phyloP scores from a whole-genome alignment of 2,329 filamentous ascomycete species.

The Colletotrichum endophyticum region DNA sequence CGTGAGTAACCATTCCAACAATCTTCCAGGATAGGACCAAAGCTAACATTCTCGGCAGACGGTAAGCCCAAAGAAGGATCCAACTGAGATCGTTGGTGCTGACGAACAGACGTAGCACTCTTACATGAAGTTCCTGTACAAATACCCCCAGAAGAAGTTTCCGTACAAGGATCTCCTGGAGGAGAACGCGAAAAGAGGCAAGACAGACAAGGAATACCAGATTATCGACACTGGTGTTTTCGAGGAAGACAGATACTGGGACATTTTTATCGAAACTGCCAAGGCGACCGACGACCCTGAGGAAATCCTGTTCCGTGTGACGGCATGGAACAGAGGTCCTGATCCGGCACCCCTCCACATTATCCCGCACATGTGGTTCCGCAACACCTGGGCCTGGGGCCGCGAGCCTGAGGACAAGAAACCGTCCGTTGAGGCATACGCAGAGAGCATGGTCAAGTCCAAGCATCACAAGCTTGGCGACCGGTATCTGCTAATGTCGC shows the following conservation, averaged over 20 bases:
- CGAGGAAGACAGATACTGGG: conserved; percentile 91
- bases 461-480: conserved; percentile 82
- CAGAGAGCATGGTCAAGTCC: conserved; percentile 74
- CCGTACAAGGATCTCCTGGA: conserved; percentile 88
- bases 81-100: background rate
- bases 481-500: conserved; percentile 83
- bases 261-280: conserved; percentile 95
- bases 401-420: conserved; percentile 77
- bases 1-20: conserved; percentile 37
- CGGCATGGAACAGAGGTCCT: conserved; percentile 93
- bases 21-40: background rate
- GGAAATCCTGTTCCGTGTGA: conserved; percentile 91
- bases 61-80: background rate
- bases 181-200: conserved; percentile 80
- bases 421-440: conserved; percentile 73
- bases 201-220: conserved; percentile 87
- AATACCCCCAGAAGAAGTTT: conserved; percentile 90
- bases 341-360: conserved; percentile 93
- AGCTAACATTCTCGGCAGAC: conserved; percentile 15
- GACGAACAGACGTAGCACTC: conserved; percentile 70
- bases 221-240: conserved; percentile 89
- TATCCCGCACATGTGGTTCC: conserved; percentile 93
- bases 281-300: conserved; percentile 94
- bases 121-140: conserved; percentile 99
- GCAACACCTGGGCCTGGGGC: conserved; percentile 97